Conservation (phyloP, 805 yeast species). For the Ogataea angusta region DNA sequence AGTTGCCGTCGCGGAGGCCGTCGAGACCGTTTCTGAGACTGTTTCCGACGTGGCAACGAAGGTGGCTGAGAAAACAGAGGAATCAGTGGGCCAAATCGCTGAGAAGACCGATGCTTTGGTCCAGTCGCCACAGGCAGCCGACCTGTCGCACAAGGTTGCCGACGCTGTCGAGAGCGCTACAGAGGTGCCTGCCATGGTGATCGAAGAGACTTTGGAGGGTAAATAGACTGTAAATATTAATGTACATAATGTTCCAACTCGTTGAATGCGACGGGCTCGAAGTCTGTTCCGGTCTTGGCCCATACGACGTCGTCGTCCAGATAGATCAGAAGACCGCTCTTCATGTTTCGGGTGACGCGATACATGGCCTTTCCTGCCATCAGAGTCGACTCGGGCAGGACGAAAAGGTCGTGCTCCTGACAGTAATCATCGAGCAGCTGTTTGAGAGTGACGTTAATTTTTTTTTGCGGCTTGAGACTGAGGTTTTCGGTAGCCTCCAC, state of each 20-base stretch:
- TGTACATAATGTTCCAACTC: constrained; percentile 21
- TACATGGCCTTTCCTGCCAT: constrained; percentile 42
- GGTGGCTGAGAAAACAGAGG: not conserved
- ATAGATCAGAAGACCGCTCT: constrained; percentile 39
- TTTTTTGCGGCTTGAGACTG: constrained; percentile 14
- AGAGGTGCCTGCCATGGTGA: constrained; percentile 7
- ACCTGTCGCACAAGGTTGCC: constrained; percentile 3
- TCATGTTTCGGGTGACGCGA: constrained; percentile 37
- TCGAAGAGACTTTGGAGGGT: constrained; percentile 8
- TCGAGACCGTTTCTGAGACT: constrained; percentile 11
- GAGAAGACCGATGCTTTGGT: not conserved
- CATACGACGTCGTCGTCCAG: constrained; percentile 65
- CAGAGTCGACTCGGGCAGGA: constrained; percentile 34
- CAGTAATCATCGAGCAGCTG: constrained; percentile 69
- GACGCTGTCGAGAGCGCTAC: constrained; percentile 15
- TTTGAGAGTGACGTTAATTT: constrained; percentile 45
- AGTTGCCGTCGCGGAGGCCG: constrained; percentile 14
- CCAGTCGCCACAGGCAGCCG: constrained; percentile 1
- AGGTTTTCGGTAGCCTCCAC: constrained; percentile 4
- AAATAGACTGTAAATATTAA: constrained; percentile 9
- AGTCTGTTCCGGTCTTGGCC: constrained; percentile 27
- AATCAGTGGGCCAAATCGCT: not conserved
- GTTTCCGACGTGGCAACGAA: not conserved
- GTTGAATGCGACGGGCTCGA: constrained; percentile 42
- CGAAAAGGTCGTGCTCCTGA: constrained; percentile 42